phyloP scores from a whole-genome alignment of 176 grass and related monocot genomes.

The Musa itinerans region DNA sequence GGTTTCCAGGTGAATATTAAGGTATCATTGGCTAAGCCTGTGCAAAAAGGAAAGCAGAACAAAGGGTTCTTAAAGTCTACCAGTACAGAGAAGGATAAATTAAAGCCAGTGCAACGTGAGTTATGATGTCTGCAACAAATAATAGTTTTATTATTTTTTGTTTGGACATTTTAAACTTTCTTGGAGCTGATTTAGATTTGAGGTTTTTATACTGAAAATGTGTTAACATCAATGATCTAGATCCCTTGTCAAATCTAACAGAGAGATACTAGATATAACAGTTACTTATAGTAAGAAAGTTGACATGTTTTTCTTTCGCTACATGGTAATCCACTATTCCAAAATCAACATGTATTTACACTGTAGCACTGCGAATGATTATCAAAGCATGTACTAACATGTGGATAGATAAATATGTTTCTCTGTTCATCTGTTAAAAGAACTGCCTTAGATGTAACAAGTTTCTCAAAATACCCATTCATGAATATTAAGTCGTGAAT shows the following conservation, averaged over 20 bases:
- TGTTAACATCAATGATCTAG: not conserved
- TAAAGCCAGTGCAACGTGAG: conserved; percentile 41
- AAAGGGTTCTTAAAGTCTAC: conserved; percentile 35
- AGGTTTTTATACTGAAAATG: not conserved
- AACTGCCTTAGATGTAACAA: not conserved
- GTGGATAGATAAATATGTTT: not conserved
- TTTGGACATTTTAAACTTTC: not conserved
- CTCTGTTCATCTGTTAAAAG: not conserved
- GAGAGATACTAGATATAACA: not conserved
- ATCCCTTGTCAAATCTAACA: not conserved
- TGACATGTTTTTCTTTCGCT: too few relatives aligned
- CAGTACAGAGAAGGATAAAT: conserved; percentile 29
- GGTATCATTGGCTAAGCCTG: conserved; percentile 55
- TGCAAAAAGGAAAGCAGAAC: conserved; percentile 35
- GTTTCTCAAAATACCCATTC: not conserved
- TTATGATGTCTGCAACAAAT: conserved; percentile 19
- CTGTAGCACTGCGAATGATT: too few relatives aligned
- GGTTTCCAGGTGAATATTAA: conserved; percentile 53
- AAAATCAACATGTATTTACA: too few relatives aligned
- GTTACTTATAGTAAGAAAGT: not conserved
- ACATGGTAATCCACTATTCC: too few relatives aligned
- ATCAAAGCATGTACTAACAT: not conserved
- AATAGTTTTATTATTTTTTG: not conserved
- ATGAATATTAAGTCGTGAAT: too few relatives aligned
- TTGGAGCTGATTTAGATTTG: not conserved